Base-by-base conservation (phyloP, 257 asterid genomes). In the Salvia splendens region DNA sequence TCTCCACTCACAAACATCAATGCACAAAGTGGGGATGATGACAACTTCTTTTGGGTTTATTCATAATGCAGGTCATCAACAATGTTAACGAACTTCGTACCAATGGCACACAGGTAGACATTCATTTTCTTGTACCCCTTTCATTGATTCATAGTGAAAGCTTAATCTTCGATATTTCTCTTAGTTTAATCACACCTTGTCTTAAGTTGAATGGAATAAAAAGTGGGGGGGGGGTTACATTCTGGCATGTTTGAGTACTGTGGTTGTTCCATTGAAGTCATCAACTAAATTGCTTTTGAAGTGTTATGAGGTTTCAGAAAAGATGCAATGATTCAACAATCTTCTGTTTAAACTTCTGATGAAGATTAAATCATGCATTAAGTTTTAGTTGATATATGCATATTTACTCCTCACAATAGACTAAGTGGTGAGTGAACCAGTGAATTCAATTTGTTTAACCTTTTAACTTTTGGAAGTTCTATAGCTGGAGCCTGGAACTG, bases 241-340 rank as follows among this genome's bases (percentile, higher is more conserved):
- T 64, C 48, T 48, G n/a, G 49, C 9, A 12, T 58, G 66, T 54
- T 24, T 63, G 14, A 45, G 24, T 30, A 2, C 30, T 16, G 52
- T 42, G 12, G 7, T 45, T 63, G 41, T 63, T 54, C 15, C 53
- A 59, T 11, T 14, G 14, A 30, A 48, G 15, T 52, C 40, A 6
- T 8, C 30, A 41, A 7, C 38, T 30, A 0, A 52, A 12, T 12
- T 62, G 40, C 30, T 52, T 54, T 32, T 40, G 2, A 16, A 36
- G 28, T 12, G 32, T 53, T 12, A 41, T 10, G 36, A 5, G 47
- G 70, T 63, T 59, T 33, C 46, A 45, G n/a, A 56, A 55, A 28
- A 35, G 54, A 46, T 52, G 77, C 67, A 12, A 8, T 46, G 9
- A 40, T 54, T 52, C 8, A 17, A 36, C 32, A 53, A 42, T 53